A percentile compares a stretch with the other conserved stretches of the same genome.
phyloP scores from a whole-genome alignment of 768 basidiomycete species.

The Trametes cubensis region DNA sequence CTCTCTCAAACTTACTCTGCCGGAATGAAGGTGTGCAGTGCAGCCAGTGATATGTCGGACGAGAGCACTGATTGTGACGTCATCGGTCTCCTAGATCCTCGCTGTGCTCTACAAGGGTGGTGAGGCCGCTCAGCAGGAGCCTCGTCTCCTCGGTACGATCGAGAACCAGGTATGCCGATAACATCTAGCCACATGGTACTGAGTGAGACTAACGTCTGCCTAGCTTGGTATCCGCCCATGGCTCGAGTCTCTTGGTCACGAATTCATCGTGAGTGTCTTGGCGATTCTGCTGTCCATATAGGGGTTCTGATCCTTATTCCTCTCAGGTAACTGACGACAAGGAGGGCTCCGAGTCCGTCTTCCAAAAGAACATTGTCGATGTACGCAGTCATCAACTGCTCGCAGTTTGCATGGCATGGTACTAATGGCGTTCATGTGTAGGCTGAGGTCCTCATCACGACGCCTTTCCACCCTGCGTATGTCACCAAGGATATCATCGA shows the following conservation, averaged over 20 bases:
- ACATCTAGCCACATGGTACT: neutral
- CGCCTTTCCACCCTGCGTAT: slow-evolving; percentile 87
- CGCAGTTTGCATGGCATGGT: neutral
- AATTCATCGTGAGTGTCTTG: slow-evolving; percentile 57
- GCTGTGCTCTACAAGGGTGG: slow-evolving; percentile 75
- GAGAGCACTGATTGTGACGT: slow-evolving; percentile 9
- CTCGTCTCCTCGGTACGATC: slow-evolving; percentile 76
- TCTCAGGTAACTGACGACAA: slow-evolving; percentile 75
- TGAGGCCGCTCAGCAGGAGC: slow-evolving; percentile 65
- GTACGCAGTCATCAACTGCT: slow-evolving; percentile 43
- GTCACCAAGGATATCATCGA: slow-evolving; percentile 72
- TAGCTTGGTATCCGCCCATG: slow-evolving; percentile 75
- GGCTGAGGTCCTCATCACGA: slow-evolving; percentile 82
- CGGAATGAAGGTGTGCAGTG: slow-evolving; percentile 28
- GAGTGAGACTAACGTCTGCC: neutral
- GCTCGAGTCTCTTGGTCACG: slow-evolving; percentile 73
- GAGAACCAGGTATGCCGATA: slow-evolving; percentile 65
- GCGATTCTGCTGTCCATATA: neutral
- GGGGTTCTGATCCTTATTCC: neutral
- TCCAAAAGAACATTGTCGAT: slow-evolving; percentile 81
- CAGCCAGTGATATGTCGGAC: neutral
- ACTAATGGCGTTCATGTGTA: slow-evolving; percentile 31
- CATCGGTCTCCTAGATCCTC: slow-evolving; percentile 51
- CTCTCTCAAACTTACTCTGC: slow-evolving; percentile 7
- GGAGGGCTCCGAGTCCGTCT: slow-evolving; percentile 78